These are phyloP conservation scores for Fallopia convolvulus DNA, from an alignment of 148 eudicot genomes.

Conservation along the genomic window DNA sequence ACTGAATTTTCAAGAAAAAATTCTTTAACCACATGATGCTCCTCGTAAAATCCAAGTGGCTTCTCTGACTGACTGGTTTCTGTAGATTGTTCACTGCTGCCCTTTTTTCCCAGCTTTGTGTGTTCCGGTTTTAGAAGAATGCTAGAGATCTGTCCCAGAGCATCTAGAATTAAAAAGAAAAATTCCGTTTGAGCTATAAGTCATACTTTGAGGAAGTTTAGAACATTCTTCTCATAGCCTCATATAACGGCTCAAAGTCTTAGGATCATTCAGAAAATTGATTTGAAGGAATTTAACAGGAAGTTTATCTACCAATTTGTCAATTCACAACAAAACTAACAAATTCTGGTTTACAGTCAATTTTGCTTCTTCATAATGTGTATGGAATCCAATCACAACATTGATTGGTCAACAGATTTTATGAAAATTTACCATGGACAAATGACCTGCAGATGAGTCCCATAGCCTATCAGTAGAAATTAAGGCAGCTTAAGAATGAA, in stretches of 20 bases:
- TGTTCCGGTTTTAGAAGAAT: slow-evolving; percentile 42
- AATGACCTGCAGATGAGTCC: neutral
- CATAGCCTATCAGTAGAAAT: neutral
- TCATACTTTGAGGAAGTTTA: neutral
- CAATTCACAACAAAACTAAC: neutral
- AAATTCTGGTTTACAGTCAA: neutral
- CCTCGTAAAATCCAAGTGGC: slow-evolving; percentile 60
- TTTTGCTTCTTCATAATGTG: neutral
- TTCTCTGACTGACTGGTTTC: slow-evolving; percentile 27
- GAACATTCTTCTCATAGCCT: neutral
- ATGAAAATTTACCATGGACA: neutral
- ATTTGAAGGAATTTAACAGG: neutral
- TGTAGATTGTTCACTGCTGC: slow-evolving; percentile 22
- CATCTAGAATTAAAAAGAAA: slow-evolving; percentile 31
- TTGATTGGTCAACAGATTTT: neutral
- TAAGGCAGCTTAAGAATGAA: neutral
- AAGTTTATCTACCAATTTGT: neutral
- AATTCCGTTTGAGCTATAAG: neutral
- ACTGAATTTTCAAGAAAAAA: slow-evolving; percentile 36
- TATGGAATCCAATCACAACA: neutral
- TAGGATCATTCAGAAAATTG: neutral
- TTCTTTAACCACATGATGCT: slow-evolving; percentile 55
- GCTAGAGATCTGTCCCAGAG: slow-evolving; percentile 51
- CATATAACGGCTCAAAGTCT: neutral
- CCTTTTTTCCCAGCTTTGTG: slow-evolving; percentile 24